Conservation (phyloP, 345 rosid genomes). For the Eucalyptus melliodora region DNA sequence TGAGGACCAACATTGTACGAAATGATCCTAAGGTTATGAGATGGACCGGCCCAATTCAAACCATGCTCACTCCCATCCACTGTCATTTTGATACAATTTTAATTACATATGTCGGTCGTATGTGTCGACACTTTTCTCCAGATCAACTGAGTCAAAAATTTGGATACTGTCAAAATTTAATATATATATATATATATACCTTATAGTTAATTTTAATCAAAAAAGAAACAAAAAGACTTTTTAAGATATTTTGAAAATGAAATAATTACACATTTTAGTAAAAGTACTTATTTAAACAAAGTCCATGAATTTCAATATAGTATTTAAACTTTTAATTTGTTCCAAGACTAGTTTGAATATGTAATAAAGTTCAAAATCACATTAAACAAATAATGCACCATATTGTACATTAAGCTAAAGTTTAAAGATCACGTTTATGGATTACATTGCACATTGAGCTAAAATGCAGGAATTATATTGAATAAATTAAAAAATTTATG, state of each 20-base stretch:
- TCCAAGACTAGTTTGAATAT: not conserved
- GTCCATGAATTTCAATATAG: no score
- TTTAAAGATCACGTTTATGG: not conserved
- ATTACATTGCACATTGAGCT: accelerated
- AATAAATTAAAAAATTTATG: no score
- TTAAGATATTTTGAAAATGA: not conserved
- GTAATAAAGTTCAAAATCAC: no score
- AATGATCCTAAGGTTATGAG: accelerated
- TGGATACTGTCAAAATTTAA: not conserved
- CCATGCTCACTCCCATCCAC: accelerated
- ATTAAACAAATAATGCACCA: no score
- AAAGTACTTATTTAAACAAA: not conserved
- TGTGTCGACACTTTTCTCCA: accelerated
- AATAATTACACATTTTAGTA: not conserved
- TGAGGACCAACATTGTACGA: accelerated
- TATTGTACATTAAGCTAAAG: accelerated
- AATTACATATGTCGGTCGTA: not conserved
- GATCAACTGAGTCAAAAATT: accelerated
- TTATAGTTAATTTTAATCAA: not conserved
- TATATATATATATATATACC: not conserved
- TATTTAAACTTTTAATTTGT: not conserved
- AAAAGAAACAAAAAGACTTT: not conserved
- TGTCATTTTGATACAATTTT: accelerated
- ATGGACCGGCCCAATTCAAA: accelerated
- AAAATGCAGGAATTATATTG: accelerated